Evolutionary conservation across 1,139 yeast species (phyloP).

Genomic region (Suhomyces bolitotheri): DNA sequence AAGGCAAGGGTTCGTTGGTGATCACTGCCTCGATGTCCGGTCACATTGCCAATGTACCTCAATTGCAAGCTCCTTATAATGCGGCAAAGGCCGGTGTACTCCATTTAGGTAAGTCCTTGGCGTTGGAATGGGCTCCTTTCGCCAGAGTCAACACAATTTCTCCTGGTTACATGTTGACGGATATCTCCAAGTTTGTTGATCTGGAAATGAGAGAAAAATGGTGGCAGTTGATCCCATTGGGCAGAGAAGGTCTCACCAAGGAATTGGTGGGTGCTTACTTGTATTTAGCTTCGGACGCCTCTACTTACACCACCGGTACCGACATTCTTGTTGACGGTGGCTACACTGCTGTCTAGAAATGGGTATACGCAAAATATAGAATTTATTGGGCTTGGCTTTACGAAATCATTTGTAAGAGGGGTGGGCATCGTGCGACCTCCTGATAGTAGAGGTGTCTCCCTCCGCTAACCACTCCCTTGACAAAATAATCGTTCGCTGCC

Average conservation of each 20-base stretch:
- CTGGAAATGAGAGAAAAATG: constrained; percentile 55
- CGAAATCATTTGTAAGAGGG: too few relatives aligned
- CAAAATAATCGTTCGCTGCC: too few relatives aligned
- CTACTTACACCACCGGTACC: constrained; percentile 81
- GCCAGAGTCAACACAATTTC: constrained; percentile 77
- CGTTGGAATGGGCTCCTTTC: constrained; percentile 82
- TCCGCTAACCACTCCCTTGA: too few relatives aligned
- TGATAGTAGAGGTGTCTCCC: neutral
- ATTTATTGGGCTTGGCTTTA: too few relatives aligned
- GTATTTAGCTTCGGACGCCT: constrained; percentile 78
- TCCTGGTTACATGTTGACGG: constrained; percentile 79
- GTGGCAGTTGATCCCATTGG: constrained; percentile 69
- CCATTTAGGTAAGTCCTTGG: constrained; percentile 74
- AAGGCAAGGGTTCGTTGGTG: constrained; percentile 70
- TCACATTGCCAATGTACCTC: constrained; percentile 78
- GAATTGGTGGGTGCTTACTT: constrained; percentile 84
- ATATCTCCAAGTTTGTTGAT: constrained; percentile 58
- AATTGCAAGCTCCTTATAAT: constrained; percentile 82
- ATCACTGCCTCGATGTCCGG: constrained; percentile 88
- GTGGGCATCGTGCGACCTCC: too few relatives aligned
- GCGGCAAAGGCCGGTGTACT: constrained; percentile 85
- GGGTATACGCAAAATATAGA: too few relatives aligned
- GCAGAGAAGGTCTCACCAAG: constrained; percentile 75
- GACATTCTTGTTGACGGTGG: constrained; percentile 89
- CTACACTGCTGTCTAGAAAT: constrained; percentile 55